Conservation (phyloP, 371 early-diverging fungal genomes). For the Mortierella sp. region DNA sequence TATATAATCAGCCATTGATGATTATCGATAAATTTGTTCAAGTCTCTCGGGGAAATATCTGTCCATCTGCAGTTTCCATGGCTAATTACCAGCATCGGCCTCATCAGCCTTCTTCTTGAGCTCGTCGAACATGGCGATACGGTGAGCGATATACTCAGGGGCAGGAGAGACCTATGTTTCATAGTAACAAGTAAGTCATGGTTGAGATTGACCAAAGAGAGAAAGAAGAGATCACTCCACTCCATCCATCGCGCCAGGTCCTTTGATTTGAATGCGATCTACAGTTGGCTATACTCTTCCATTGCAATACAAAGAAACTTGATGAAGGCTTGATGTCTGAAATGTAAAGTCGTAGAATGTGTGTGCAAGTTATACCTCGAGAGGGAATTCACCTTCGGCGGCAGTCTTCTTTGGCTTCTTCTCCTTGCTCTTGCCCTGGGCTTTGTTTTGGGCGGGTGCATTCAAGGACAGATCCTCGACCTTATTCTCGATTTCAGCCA, state of each 20-base stretch:
- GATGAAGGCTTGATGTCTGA: not conserved
- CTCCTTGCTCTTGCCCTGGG: conserved; percentile 66
- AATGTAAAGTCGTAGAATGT: conserved; percentile 2
- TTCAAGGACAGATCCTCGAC: conserved; percentile 54
- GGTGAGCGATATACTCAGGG: conserved; percentile 89
- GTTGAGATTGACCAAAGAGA: not conserved
- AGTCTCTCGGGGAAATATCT: too few species aligned
- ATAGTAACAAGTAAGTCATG: not conserved
- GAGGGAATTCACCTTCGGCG: conserved; percentile 62
- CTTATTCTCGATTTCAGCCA: conserved; percentile 58
- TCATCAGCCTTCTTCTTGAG: conserved; percentile 86
- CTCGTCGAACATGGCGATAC: conserved; percentile 93
- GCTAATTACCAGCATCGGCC: conserved; percentile 76
- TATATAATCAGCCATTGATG: not conserved
- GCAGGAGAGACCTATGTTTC: conserved; percentile 70
- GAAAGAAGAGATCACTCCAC: not conserved
- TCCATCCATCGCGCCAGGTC: not conserved
- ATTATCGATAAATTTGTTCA: not conserved
- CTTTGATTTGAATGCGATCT: not conserved
- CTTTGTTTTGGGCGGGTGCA: conserved; percentile 33
- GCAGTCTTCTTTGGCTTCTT: conserved; percentile 65
- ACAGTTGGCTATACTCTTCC: not conserved
- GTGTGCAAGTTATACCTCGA: conserved; percentile 59
- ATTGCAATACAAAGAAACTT: too few species aligned
- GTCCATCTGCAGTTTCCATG: not conserved